Percentiles rank a stretch among this genome's conserved stretches.
These are phyloP conservation scores for Coniochaeta prunicola DNA, from an alignment of 2,329 filamentous ascomycete species.

Conservation along the genomic window DNA sequence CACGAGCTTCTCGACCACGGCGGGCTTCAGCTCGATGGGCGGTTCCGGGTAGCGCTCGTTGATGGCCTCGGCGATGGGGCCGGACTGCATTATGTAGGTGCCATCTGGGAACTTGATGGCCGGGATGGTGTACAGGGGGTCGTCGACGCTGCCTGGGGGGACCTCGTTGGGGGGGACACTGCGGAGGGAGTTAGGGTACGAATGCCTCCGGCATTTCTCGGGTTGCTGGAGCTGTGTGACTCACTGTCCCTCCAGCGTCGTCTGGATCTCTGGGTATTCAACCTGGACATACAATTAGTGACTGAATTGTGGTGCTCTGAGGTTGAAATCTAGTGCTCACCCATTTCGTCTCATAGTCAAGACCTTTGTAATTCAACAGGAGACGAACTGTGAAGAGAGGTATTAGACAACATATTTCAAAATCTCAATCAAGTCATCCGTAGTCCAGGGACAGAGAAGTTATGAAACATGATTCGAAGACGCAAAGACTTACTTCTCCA, in stretches of 20 bases:
- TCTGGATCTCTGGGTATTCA: conserved; percentile 59
- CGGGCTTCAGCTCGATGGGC: conserved; percentile 48
- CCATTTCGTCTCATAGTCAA: conserved; percentile 64
- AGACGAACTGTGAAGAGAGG: conserved; percentile 46
- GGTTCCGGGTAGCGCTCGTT: conserved; percentile 53
- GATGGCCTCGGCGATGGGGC: conserved; percentile 49
- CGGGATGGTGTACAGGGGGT: conserved; percentile 45
- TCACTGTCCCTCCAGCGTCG: conserved; percentile 47
- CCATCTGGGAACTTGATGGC: conserved; percentile 48
- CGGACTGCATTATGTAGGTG: conserved; percentile 57
- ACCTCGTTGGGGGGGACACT: conserved; percentile 38
- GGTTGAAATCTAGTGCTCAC: conserved; percentile 12
- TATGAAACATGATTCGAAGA: not conserved
- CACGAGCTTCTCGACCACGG: conserved; percentile 36
- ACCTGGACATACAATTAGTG: conserved; percentile 23
- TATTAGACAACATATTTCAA: too few relatives aligned
- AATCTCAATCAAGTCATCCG: too few relatives aligned
- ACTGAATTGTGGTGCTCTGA: not conserved
- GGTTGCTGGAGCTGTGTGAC: conserved; percentile 13
- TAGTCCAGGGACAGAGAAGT: too few relatives aligned
- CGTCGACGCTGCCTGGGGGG: conserved; percentile 9
- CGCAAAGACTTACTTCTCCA: conserved; percentile 52
- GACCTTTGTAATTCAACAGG: conserved; percentile 58
- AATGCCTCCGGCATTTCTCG: not conserved
- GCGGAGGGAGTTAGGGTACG: not conserved